Conservation (phyloP, 2,329 filamentous ascomycete species). For the Xylaria sp. region DNA sequence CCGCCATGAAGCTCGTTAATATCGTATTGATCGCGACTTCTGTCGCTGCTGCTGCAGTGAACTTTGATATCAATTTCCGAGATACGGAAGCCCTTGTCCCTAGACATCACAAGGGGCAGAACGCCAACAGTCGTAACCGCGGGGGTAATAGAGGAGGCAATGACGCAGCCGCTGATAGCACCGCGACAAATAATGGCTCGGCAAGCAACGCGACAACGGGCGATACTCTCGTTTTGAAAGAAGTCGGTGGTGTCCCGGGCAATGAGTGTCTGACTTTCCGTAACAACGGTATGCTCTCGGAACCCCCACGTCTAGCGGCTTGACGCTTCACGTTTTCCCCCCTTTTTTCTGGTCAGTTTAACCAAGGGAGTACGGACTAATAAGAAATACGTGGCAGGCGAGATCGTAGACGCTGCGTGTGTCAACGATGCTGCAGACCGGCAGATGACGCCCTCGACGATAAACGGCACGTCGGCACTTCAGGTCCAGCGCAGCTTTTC, state of each 20-base stretch:
- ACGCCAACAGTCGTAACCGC: constrained; percentile 10
- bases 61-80: constrained; percentile 22
- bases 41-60: constrained; percentile 38
- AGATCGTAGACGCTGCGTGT: constrained; percentile 57
- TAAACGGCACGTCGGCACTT: constrained; percentile 50
- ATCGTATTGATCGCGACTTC: constrained; percentile 40
- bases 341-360: too few species aligned
- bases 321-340: background rate
- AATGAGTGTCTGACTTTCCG: constrained; percentile 56
- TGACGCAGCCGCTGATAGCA: background rate
- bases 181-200: constrained; percentile 7
- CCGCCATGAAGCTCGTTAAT: constrained; percentile 43
- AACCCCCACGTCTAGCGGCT: background rate
- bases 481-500: constrained; percentile 54
- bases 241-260: constrained; percentile 52
- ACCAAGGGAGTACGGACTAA: background rate
- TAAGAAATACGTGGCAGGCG: constrained; percentile 40
- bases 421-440: constrained; percentile 53
- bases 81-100: constrained; percentile 10
- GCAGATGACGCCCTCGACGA: constrained; percentile 54
- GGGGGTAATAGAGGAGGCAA: background rate
- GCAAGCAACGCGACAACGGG: constrained; percentile 24
- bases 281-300: constrained; percentile 48
- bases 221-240: constrained; percentile 53
- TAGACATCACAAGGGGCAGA: constrained; percentile 15